phyloP scores from a whole-genome alignment of 2,329 filamentous ascomycete species.

The Cercospora brassicicola region DNA sequence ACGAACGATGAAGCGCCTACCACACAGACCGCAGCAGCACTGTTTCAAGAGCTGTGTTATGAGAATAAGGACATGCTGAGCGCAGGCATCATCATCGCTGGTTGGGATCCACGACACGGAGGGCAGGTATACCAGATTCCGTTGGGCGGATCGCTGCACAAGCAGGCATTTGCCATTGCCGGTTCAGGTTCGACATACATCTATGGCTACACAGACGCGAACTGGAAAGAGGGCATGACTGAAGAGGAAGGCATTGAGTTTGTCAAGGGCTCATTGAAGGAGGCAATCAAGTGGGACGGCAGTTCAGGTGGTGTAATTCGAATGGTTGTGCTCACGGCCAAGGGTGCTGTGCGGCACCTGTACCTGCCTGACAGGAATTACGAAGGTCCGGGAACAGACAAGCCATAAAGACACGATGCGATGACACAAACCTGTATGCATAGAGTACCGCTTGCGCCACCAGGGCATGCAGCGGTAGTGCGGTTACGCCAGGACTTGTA shows the following conservation, averaged over 20 bases:
- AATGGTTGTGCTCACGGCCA: conserved; percentile 90
- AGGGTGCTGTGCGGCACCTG: conserved; percentile 87
- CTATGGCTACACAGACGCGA: conserved; percentile 95
- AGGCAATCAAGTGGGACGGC: conserved; percentile 99
- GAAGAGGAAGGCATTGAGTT: conserved; percentile 88
- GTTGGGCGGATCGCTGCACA: conserved; percentile 93
- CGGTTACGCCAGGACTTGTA: conserved; percentile 6
- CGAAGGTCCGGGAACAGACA: conserved; percentile 63
- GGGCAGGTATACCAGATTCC: conserved; percentile 98
- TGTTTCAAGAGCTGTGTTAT: conserved; percentile 98
- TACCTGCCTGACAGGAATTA: conserved; percentile 94
- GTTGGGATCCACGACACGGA: conserved; percentile 91
- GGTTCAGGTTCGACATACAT: conserved; percentile 98
- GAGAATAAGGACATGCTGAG: conserved; percentile 93
- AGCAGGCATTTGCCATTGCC: conserved; percentile 92
- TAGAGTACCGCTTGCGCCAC: not conserved
- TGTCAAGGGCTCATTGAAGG: conserved; percentile 83
- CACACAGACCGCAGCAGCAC: conserved; percentile 88
- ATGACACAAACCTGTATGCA: conserved; percentile 12
- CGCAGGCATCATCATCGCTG: conserved; percentile 97
- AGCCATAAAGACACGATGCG: conserved; percentile 26
- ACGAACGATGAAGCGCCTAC: conserved; percentile 86
- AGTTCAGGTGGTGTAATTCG: conserved; percentile 97
- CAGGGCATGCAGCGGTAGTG: too few species aligned
- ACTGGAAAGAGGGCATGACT: conserved; percentile 95